Evolutionary conservation across 768 basidiomycete species (phyloP), one percentile per base, ranked within the genome.

Genomic region (Hygrocybe punicea): DNA sequence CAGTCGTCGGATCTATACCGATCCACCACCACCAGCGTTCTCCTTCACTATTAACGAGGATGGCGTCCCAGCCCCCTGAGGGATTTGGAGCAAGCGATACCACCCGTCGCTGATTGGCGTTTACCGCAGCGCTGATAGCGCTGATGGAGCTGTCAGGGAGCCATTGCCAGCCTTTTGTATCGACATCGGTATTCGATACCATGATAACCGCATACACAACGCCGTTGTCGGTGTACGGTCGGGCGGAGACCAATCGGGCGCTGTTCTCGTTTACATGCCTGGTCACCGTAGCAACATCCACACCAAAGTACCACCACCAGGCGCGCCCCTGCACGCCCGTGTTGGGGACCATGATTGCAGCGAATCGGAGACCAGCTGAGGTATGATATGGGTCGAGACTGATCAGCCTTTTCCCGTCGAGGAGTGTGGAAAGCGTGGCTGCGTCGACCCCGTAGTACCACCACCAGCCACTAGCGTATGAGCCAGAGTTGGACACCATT

Each of bases 1-100:
- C 51, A 37, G 39, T 24, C 7, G 51, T 21, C 19, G 51, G 14
- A 23, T 37, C 51, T 11, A 53, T 5, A 11, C 51, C 35, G 23
- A 21, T 5, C 51, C 51, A 37, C 51, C 51, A 42, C 51, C 51
- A 53, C 51, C 51, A 53, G 33, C 37, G 11, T 39, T 37, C 37
- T n/a, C 37, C 51, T 25, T 40, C 37, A 29, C 51, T 25, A 16
- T 11, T 17, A 29, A 53, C 39, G n/a, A 40, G 34, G 51, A 53
- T 42, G 25, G 19, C 37, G 37, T 53, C 51, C 34, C 34, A 53
- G 39, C 37, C 37, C 14, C 11, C 21, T n/a, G 23, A 6, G 35
- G 51, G 51, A 25, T 53, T 53, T 11, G 35, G 35, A 17, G 51
- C 37, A 21, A 53, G 24, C 10, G 51, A 16, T 17, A 53, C 35